Evolutionary conservation across 1,139 yeast species (phyloP).

Genomic region (Yamadazyma oceani): DNA sequence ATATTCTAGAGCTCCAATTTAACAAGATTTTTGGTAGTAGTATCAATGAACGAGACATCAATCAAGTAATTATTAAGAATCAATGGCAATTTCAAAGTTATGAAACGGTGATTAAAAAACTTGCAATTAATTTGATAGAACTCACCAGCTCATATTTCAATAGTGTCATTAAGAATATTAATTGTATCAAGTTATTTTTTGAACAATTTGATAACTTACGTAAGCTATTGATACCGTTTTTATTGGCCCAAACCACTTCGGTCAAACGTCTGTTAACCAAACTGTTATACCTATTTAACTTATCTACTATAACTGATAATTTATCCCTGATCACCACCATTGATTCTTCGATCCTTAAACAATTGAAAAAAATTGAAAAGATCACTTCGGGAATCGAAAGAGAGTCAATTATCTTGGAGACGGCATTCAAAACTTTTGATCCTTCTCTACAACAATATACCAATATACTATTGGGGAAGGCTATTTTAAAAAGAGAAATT

Average conservation of each 20-base stretch:
- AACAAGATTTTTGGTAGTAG: slow-evolving; percentile 28
- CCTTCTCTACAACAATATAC: slow-evolving; percentile 40
- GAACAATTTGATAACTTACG: slow-evolving; percentile 38
- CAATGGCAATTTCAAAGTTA: slow-evolving; percentile 33
- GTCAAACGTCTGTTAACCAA: slow-evolving; percentile 27
- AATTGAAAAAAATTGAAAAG: slow-evolving; percentile 36
- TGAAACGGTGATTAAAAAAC: slow-evolving; percentile 25
- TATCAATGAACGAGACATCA: slow-evolving; percentile 5
- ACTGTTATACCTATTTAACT: slow-evolving; percentile 24
- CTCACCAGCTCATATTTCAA: slow-evolving; percentile 25
- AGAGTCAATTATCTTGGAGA: slow-evolving; percentile 30
- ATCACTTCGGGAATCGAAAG: slow-evolving; percentile 40
- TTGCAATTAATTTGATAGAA: slow-evolving; percentile 22
- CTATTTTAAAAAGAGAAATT: slow-evolving; percentile 40
- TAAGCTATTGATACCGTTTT: slow-evolving; percentile 38
- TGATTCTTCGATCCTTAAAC: slow-evolving; percentile 25
- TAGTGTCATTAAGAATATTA: slow-evolving; percentile 23
- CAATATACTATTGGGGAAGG: slow-evolving; percentile 39
- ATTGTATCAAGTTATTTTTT: slow-evolving; percentile 38
- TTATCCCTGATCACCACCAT: slow-evolving; percentile 19
- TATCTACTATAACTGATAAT: slow-evolving; percentile 33
- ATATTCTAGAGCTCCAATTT: slow-evolving; percentile 34
- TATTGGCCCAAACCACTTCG: slow-evolving; percentile 31
- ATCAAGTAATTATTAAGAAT: slow-evolving; percentile 7
- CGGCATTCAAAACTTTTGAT: slow-evolving; percentile 35